A percentile compares a stretch with the other conserved stretches of the same genome.
Evolutionary conservation across 148 eudicot species (phyloP).

Genomic region (Amaranthus hypochondriacus): DNA sequence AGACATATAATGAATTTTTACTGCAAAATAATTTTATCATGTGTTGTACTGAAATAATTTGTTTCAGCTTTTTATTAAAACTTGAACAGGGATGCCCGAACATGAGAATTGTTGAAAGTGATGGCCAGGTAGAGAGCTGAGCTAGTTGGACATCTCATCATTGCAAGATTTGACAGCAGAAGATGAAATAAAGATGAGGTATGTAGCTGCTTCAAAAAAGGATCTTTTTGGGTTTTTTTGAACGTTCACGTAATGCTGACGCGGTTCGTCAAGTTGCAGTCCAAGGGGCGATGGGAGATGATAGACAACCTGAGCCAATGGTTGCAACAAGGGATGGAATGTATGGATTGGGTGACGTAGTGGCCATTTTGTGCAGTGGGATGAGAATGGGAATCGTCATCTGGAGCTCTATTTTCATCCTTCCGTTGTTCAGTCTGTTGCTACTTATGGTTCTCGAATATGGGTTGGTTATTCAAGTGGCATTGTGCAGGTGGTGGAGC

Average conservation of each 20-base stretch:
- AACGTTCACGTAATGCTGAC: constrained; percentile 96
- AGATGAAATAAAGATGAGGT: constrained; percentile 63
- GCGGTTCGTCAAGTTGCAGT: constrained; percentile 93
- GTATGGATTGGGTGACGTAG: constrained; percentile 82
- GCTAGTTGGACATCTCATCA: constrained; percentile 33
- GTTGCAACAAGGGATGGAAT: constrained; percentile 60
- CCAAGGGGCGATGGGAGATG: constrained; percentile 82
- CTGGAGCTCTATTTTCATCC: constrained; percentile 63
- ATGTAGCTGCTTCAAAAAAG: constrained; percentile 50
- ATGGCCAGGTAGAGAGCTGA: constrained; percentile 75
- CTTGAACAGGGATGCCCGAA: constrained; percentile 77
- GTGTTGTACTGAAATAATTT: neutral
- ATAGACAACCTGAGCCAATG: constrained; percentile 72
- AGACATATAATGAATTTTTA: neutral
- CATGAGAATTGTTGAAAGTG: constrained; percentile 84
- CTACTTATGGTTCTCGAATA: constrained; percentile 67
- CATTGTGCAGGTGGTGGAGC: constrained; percentile 65
- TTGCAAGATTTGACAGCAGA: constrained; percentile 50
- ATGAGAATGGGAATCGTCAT: constrained; percentile 84
- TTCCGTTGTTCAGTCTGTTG: constrained; percentile 60
- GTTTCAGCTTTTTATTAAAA: neutral
- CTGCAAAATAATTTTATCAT: neutral
- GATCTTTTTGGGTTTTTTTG: constrained; percentile 73
- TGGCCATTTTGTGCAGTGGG: constrained; percentile 93
- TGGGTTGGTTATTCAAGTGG: constrained; percentile 94